Evolutionary conservation across 2,329 filamentous ascomycete genomes (phyloP).

Genomic region (Beauveria australis): DNA sequence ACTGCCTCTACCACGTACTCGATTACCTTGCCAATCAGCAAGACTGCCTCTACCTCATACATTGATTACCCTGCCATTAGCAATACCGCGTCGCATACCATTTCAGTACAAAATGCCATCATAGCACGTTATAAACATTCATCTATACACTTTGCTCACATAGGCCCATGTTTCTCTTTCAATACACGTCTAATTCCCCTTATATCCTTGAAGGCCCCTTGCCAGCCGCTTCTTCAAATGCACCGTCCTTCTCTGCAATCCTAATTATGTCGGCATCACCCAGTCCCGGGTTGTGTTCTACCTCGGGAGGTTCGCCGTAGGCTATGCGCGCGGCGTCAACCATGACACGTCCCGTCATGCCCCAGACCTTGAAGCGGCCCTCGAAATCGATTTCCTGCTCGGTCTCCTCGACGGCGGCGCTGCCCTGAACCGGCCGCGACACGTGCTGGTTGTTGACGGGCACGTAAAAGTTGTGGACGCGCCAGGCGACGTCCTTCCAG

Average conservation of each 20-base stretch:
- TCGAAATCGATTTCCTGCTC: slow-evolving; percentile 27
- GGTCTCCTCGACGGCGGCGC: slow-evolving; percentile 37
- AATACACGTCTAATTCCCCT: slow-evolving; percentile 15
- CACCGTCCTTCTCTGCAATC: slow-evolving; percentile 35
- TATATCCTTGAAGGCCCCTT: slow-evolving; percentile 18
- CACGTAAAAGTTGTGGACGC: slow-evolving; percentile 86
- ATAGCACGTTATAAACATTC: neutral
- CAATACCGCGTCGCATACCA: neutral
- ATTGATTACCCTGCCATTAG: neutral
- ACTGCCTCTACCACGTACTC: neutral
- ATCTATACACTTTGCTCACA: neutral
- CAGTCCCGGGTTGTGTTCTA: slow-evolving; percentile 56
- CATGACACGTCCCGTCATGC: slow-evolving; percentile 86
- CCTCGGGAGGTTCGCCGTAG: slow-evolving; percentile 74
- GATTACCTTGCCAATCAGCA: neutral
- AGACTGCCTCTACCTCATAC: neutral
- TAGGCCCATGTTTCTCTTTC: neutral
- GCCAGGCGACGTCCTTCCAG: slow-evolving; percentile 73
- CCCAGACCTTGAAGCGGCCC: slow-evolving; percentile 75
- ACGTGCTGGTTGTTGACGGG: slow-evolving; percentile 66
- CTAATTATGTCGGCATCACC: slow-evolving; percentile 47
- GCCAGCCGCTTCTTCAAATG: slow-evolving; percentile 33
- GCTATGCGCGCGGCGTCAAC: slow-evolving; percentile 82
- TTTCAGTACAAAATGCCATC: neutral
- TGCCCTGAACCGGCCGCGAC: slow-evolving; percentile 48